Evolutionary conservation across 75 land plant species (phyloP).

Genomic region (Sequoiadendron giganteum): DNA sequence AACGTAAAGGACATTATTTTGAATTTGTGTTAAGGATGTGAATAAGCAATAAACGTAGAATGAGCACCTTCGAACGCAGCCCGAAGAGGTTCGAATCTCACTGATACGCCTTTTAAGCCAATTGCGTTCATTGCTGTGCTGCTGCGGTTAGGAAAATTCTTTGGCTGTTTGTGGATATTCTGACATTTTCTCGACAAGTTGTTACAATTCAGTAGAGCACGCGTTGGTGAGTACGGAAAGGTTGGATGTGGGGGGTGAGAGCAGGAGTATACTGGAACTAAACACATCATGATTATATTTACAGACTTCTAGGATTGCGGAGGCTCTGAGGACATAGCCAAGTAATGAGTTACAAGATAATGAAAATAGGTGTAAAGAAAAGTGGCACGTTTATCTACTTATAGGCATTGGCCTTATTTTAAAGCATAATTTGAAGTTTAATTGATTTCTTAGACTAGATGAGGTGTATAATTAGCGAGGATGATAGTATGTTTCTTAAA

Average conservation of each 20-base stretch:
- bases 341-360: neutral
- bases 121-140: neutral
- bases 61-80: constrained; percentile 5
- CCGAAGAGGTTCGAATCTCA: neutral
- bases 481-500: no score
- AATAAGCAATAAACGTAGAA: neutral
- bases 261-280: neutral
- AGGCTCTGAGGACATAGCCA: neutral
- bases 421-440: no score
- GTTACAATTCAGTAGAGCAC: neutral
- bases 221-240: neutral
- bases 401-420: no score
- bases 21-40: neutral
- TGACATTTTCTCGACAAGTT: neutral
- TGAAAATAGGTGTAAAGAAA: neutral
- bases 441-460: no score
- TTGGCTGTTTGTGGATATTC: neutral
- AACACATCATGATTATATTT: neutral
- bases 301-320: neutral
- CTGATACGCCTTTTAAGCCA: neutral
- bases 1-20: neutral
- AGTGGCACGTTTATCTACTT: no score
- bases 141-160: neutral
- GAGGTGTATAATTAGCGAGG: no score
- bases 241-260: neutral